Evolutionary conservation across 768 basidiomycete genomes (phyloP), one percentile per base, ranked within the genome.

Genomic region (Macrolepiota albuminosa): DNA sequence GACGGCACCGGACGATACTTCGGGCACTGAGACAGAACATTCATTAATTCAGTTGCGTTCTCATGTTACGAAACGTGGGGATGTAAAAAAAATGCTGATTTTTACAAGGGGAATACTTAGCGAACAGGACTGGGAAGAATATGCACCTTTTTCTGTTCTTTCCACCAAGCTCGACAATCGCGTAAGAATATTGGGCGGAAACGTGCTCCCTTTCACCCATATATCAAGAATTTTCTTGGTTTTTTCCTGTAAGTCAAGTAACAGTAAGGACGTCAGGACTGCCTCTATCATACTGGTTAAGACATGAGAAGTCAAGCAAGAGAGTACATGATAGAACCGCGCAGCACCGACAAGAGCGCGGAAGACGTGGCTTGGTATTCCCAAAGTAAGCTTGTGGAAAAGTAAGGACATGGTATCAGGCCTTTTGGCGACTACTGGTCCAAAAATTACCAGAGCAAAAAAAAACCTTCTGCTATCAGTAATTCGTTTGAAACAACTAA

Each of bases 211-310:
- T 74, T 95, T 96, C 68, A 81, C 83, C 96, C 96, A 99, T 69
- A 99, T 98, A 76, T 98, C 97, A 74, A 96, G 85, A 69, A 99
- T 87, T 75, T 98, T 98, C 81, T 89, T 89, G 49, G 91, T 83
- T 78, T 99, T 99, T 80, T 97, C 96, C 95, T 98, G 80, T 74
- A 71, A 75, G 67, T 69, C 69, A 68, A 64, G 69, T 72, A 71
- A 64, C 45, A 58, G 63, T 63, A 64, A 61, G 63, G 59, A 66
- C 63, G 79, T 84, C 74, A 84, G 79, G 75, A 73, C 64, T 68
- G 40, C 61, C 66, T 65, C 68, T 66, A 68, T 70, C 67, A 63
- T 69, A 70, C 67, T 57, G 52, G 46, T 65, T 63, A 62, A 64
- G 63, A 72, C 69, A 68, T 53, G 47, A 49, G 64, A 63, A 62